Evolutionary conservation across 2,329 filamentous ascomycete species (phyloP).

Genomic region (Rhytidhysteron rufulum): DNA sequence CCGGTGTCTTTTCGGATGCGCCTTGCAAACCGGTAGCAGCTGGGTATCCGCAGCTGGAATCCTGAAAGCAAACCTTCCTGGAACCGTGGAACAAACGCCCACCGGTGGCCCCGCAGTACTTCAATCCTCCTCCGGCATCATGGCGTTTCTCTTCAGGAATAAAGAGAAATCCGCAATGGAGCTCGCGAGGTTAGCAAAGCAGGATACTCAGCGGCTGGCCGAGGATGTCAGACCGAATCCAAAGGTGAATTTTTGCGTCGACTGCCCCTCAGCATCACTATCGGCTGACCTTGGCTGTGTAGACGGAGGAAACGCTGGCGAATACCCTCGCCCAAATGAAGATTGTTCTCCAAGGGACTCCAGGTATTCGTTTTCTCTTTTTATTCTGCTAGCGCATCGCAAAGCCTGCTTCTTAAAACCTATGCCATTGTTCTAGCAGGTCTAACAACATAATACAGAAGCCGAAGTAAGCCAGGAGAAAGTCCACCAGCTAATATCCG

Average conservation of each 20-base stretch:
- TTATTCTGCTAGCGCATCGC: no score
- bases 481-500: slow-evolving; percentile 78
- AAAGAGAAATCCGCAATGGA: slow-evolving; percentile 60
- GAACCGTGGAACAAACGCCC: no score
- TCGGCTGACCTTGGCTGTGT: slow-evolving; percentile 21
- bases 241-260: slow-evolving; percentile 52
- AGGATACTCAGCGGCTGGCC: slow-evolving; percentile 56
- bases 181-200: slow-evolving; percentile 60
- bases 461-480: slow-evolving; percentile 81
- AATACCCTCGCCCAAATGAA: slow-evolving; percentile 90
- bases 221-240: slow-evolving; percentile 54
- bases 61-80: slow-evolving; percentile 16
- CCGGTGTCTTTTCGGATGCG: slow-evolving; percentile 21
- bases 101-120: slow-evolving; percentile 11
- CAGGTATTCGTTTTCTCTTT: slow-evolving; percentile 55
- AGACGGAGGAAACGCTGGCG: slow-evolving; percentile 82
- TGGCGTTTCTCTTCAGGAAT: slow-evolving; percentile 69
- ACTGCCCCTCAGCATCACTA: slow-evolving; percentile 7
- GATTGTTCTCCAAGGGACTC: slow-evolving; percentile 84
- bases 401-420: no score
- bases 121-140: slow-evolving; percentile 30
- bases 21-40: slow-evolving; percentile 28
- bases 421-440: no score
- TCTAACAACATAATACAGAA: slow-evolving; percentile 59
- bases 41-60: slow-evolving; percentile 23